phyloP scores from a whole-genome alignment of 495 filamentous ascomycete genomes.

The Tetracladium marchalianum region DNA sequence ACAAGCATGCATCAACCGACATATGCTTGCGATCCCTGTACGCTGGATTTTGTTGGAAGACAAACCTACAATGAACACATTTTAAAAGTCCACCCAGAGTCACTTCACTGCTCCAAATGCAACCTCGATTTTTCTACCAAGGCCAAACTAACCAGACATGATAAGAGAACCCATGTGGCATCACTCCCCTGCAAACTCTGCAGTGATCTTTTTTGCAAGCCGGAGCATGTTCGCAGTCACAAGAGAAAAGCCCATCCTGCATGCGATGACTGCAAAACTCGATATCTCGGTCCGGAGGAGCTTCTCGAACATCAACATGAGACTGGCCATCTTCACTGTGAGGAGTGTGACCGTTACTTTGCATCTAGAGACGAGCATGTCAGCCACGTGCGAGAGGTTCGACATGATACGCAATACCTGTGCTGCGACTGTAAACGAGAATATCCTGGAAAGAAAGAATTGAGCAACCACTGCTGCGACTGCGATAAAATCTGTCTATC shows the following conservation, averaged over 20 bases:
- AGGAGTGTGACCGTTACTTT: slow-evolving; percentile 8
- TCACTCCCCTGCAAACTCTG: neutral
- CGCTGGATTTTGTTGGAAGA: too few relatives aligned
- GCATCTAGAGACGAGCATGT: neutral
- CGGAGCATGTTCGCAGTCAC: neutral
- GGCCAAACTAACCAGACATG: too few relatives aligned
- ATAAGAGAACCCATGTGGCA: neutral
- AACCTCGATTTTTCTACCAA: too few relatives aligned
- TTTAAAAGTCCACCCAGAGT: too few relatives aligned
- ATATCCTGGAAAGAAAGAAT: slow-evolving; percentile 3
- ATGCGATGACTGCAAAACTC: slow-evolving; percentile 5
- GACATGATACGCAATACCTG: slow-evolving; percentile 2
- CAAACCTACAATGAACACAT: too few relatives aligned
- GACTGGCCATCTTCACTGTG: slow-evolving; percentile 3
- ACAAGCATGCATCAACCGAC: too few relatives aligned
- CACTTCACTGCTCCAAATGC: too few relatives aligned
- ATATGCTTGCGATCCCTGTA: too few relatives aligned
- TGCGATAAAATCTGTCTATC: slow-evolving; percentile 4
- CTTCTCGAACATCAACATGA: slow-evolving; percentile 6
- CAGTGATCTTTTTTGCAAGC: neutral
- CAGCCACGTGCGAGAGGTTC: slow-evolving; percentile 3
- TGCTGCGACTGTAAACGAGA: slow-evolving; percentile 13
- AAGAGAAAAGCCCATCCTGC: neutral
- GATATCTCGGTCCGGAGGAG: neutral
- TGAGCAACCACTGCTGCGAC: slow-evolving; percentile 12